Evolutionary conservation across 495 filamentous ascomycete genomes (phyloP).

Genomic region (Emericellopsis terricola): DNA sequence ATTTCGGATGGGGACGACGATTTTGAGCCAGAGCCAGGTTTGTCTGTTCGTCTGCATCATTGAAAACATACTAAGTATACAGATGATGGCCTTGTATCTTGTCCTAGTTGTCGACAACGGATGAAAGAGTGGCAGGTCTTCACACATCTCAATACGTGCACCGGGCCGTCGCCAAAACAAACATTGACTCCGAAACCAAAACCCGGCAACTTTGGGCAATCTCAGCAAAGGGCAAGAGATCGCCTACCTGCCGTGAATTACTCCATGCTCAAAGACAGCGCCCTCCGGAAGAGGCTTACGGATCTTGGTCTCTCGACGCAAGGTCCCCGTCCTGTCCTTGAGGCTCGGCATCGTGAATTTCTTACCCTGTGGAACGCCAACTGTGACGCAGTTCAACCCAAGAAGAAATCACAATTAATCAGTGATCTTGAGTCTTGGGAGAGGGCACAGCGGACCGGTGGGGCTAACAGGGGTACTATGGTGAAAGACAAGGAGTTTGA

Average conservation of each 20-base stretch:
- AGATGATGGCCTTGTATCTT: constrained; percentile 62
- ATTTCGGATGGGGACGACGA: constrained; percentile 12
- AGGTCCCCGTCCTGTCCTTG: constrained; percentile 47
- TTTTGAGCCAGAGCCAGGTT: constrained; percentile 9
- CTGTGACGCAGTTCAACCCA: constrained; percentile 61
- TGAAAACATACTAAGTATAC: too few species aligned
- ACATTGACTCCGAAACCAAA: background rate
- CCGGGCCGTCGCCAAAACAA: constrained; percentile 18
- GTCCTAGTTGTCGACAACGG: constrained; percentile 58
- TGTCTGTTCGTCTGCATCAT: too few species aligned
- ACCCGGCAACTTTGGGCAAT: constrained; percentile 1
- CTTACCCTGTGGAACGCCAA: constrained; percentile 93
- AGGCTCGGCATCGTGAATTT: constrained; percentile 81
- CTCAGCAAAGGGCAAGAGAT: constrained; percentile 5
- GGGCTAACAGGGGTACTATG: constrained; percentile 17
- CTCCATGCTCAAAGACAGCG: constrained; percentile 55
- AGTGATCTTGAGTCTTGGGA: constrained; percentile 76
- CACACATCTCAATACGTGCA: constrained; percentile 54
- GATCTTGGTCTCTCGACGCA: constrained; percentile 65
- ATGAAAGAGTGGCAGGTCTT: constrained; percentile 67
- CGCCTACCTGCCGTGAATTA: constrained; percentile 70
- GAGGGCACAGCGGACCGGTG: constrained; percentile 41
- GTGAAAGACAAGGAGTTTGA: constrained; percentile 76
- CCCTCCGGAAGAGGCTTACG: constrained; percentile 58
- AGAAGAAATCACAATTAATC: constrained; percentile 49